Evolutionary conservation across 768 basidiomycete genomes (phyloP).

Genomic region (Jaapia argillacea): DNA sequence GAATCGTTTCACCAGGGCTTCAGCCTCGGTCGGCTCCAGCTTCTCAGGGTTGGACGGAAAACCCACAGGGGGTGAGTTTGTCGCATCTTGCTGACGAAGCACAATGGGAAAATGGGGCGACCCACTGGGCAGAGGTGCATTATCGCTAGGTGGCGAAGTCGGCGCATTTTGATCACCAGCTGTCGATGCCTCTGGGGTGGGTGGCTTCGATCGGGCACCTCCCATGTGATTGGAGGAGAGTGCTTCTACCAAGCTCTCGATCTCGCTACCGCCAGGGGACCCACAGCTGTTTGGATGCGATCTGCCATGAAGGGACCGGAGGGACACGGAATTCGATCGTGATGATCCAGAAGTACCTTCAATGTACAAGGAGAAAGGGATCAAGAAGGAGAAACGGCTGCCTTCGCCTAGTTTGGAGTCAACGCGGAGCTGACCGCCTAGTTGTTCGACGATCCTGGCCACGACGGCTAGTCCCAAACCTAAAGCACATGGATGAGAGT

Average conservation of each 20-base stretch:
- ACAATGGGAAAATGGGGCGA: no score
- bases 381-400: constrained; percentile 62
- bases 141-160: no score
- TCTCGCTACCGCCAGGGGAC: constrained; percentile 17
- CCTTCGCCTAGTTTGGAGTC: constrained; percentile 61
- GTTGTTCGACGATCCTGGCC: constrained; percentile 68
- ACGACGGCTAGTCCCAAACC: constrained; percentile 77
- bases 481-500: constrained; percentile 5
- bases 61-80: no score
- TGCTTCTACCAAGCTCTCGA: constrained; percentile 21
- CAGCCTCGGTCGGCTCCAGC: no score
- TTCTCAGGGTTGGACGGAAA: no score
- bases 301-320: constrained; percentile 6
- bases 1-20: no score
- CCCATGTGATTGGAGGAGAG: constrained; percentile 2
- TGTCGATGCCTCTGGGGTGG: no score
- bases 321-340: constrained; percentile 2
- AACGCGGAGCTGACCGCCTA: constrained; percentile 71
- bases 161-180: no score
- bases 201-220: no score
- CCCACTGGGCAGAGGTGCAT: no score
- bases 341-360: constrained; percentile 6
- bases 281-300: constrained; percentile 18
- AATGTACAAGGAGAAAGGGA: constrained; percentile 39
- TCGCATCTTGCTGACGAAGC: no score